These are phyloP conservation scores for Nothomitra cinnamomea DNA, from an alignment of 2,329 filamentous ascomycete genomes.

Conservation along the genomic window DNA sequence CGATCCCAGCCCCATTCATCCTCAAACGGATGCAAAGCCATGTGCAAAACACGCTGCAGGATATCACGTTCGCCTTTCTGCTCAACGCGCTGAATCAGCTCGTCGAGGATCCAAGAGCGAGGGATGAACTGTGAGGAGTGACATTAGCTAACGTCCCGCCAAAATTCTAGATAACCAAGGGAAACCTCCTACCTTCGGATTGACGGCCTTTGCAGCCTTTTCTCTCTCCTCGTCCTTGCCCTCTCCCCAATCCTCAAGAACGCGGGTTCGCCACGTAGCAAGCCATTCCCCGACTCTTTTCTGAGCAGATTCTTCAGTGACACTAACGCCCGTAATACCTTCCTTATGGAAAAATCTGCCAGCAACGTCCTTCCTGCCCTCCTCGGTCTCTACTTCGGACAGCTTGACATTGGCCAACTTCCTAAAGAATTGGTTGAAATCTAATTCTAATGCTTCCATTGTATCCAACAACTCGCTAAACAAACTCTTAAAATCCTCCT, in stretches of 20 bases:
- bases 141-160: neutral
- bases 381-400: slow-evolving; percentile 44
- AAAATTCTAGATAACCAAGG: neutral
- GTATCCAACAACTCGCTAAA: slow-evolving; percentile 72
- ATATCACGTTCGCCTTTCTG: slow-evolving; percentile 68
- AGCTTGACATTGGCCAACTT: slow-evolving; percentile 49
- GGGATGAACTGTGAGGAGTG: slow-evolving; percentile 50
- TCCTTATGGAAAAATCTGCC: slow-evolving; percentile 66
- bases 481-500: slow-evolving; percentile 60
- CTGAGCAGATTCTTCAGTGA: slow-evolving; percentile 46
- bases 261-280: slow-evolving; percentile 53
- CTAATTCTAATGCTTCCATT: slow-evolving; percentile 65
- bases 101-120: slow-evolving; percentile 81
- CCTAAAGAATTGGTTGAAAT: slow-evolving; percentile 91
- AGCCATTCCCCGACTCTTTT: slow-evolving; percentile 63
- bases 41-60: slow-evolving; percentile 59
- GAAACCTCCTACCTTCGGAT: slow-evolving; percentile 48
- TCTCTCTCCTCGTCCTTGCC: slow-evolving; percentile 32
- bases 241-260: slow-evolving; percentile 60
- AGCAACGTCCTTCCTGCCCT: slow-evolving; percentile 46
- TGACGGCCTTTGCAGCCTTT: slow-evolving; percentile 63
- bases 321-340: slow-evolving; percentile 39
- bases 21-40: slow-evolving; percentile 70
- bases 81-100: slow-evolving; percentile 79
- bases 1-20: slow-evolving; percentile 41